phyloP scores from a whole-genome alignment of 2,329 filamentous ascomycete species.

The Xylaria sp. region DNA sequence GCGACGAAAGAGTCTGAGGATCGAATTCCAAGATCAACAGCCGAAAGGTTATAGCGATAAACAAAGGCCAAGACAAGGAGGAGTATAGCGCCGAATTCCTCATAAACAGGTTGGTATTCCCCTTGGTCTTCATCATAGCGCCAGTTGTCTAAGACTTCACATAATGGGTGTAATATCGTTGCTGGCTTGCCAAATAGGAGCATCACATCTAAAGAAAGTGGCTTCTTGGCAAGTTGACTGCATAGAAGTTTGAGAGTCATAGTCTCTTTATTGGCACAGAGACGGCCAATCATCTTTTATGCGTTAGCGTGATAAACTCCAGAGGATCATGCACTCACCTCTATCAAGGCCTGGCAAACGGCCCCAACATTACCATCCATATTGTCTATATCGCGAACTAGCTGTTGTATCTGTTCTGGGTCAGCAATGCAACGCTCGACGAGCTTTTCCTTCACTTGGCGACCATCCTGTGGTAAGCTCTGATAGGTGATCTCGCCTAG shows the following conservation, averaged over 20 bases:
- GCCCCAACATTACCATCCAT: constrained; percentile 93
- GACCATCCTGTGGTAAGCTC: constrained; percentile 77
- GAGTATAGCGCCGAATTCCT: constrained; percentile 83
- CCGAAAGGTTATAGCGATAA: constrained; percentile 76
- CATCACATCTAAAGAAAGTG: constrained; percentile 77
- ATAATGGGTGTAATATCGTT: constrained; percentile 77
- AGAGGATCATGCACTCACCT: constrained; percentile 61
- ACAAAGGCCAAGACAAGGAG: constrained; percentile 78
- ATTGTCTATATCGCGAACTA: constrained; percentile 85
- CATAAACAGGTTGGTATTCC: constrained; percentile 86
- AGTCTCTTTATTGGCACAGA: constrained; percentile 79
- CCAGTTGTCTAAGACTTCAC: constrained; percentile 81
- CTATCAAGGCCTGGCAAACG: constrained; percentile 80
- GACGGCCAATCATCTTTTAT: constrained; percentile 70
- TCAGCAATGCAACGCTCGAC: constrained; percentile 82
- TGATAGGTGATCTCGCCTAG: constrained; percentile 87
- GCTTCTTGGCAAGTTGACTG: constrained; percentile 76
- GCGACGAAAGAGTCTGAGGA: constrained; percentile 74
- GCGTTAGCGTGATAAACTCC: constrained; percentile 10
- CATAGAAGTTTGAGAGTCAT: constrained; percentile 83
- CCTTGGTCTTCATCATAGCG: constrained; percentile 84
- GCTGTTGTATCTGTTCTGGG: constrained; percentile 76
- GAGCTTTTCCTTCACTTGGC: constrained; percentile 81
- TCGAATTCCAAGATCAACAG: constrained; percentile 71
- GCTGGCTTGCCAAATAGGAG: constrained; percentile 78